Conservation (phyloP, 1,139 yeast genomes). For the Suhomyces yuchorum region DNA sequence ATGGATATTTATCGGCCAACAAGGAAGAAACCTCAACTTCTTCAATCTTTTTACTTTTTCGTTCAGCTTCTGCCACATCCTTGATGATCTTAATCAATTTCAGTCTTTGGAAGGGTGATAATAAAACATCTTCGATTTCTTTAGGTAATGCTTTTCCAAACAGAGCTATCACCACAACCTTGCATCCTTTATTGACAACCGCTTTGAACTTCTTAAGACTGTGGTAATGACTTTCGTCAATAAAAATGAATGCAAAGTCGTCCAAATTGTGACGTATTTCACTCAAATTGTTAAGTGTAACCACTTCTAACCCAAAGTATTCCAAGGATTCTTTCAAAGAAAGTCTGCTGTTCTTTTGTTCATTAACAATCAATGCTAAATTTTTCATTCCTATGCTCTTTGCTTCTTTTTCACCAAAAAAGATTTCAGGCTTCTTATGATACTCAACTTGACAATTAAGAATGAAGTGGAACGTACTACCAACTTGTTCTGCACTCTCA, state of each 20-base stretch:
- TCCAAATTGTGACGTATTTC: conserved; percentile 13
- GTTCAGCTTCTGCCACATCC: not conserved
- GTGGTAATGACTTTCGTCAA: conserved; percentile 23
- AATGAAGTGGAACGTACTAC: conserved; percentile 53
- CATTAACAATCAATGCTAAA: conserved; percentile 38
- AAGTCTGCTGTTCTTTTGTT: conserved; percentile 32
- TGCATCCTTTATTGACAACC: conserved; percentile 15
- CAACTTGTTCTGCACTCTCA: conserved; percentile 53
- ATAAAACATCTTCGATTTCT: conserved; percentile 29
- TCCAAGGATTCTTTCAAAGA: conserved; percentile 34
- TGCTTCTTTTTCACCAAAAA: conserved; percentile 20
- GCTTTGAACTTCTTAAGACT: conserved; percentile 16
- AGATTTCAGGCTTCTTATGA: conserved; percentile 21
- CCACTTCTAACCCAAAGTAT: conserved; percentile 38
- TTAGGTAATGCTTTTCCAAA: conserved; percentile 34
- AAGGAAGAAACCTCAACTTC: not conserved
- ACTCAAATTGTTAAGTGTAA: conserved; percentile 8
- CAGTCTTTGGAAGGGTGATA: conserved; percentile 38
- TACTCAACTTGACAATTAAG: conserved; percentile 32
- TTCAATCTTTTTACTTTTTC: not conserved
- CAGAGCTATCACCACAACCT: conserved; percentile 28
- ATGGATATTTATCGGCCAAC: conserved; percentile 36
- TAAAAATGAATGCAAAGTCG: conserved; percentile 21
- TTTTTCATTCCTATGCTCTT: conserved; percentile 15
- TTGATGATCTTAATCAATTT: conserved; percentile 28